phyloP scores from a whole-genome alignment of 192 early-diverging fungal species.

The Haplosporangium gracile region DNA sequence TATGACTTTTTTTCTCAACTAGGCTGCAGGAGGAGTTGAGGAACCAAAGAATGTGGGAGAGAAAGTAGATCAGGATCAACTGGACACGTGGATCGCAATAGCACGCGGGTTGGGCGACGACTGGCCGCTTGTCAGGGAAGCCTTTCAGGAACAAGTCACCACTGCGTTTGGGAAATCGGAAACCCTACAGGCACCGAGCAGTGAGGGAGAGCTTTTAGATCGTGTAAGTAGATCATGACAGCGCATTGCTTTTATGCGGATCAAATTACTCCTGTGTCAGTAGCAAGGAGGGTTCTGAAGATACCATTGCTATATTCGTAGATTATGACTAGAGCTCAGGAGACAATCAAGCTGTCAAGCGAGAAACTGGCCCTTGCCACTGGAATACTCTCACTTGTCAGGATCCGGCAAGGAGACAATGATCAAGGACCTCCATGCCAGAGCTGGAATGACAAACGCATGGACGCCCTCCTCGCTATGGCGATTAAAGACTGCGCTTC shows the following conservation, averaged over 20 bases:
- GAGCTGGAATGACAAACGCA: neutral
- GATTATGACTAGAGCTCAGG: neutral
- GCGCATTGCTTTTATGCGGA: neutral
- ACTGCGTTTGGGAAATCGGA: neutral
- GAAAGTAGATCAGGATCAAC: neutral
- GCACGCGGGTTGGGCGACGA: conserved; percentile 20
- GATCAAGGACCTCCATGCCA: neutral
- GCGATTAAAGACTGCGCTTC: neutral
- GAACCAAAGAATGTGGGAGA: neutral
- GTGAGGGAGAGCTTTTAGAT: conserved; percentile 8
- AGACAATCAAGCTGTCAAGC: neutral
- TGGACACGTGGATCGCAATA: conserved; percentile 26
- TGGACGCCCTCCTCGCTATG: conserved; percentile 2
- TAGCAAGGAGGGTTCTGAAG: neutral
- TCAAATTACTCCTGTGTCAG: neutral
- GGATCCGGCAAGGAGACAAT: neutral
- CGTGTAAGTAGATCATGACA: neutral
- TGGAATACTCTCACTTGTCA: neutral
- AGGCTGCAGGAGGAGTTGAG: neutral
- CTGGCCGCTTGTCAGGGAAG: conserved; percentile 40
- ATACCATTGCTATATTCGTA: neutral
- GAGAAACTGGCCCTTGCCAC: neutral
- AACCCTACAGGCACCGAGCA: neutral
- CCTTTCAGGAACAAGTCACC: conserved; percentile 30
- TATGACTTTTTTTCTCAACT: neutral